Conservation (phyloP, 2,329 filamentous ascomycete genomes). For the Chaetomiaceae sp. region DNA sequence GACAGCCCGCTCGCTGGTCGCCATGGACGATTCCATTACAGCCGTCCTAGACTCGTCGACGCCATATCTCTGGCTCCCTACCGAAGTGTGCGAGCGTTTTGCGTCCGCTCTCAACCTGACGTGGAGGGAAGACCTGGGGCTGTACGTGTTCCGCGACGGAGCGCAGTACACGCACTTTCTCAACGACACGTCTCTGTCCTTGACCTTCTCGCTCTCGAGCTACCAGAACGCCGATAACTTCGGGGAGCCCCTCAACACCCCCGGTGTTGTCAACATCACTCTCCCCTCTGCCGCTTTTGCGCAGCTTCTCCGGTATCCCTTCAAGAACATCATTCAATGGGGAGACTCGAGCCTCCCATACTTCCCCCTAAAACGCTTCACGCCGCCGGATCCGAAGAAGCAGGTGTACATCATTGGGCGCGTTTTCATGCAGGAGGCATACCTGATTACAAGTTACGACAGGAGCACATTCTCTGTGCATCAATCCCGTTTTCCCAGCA, state of each 20-base stretch:
- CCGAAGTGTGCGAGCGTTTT: conserved; percentile 56
- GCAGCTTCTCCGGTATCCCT: conserved; percentile 45
- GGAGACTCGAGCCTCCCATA: conserved; percentile 47
- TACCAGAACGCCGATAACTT: conserved; percentile 48
- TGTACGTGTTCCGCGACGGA: conserved; percentile 58
- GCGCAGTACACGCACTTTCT: conserved; percentile 45
- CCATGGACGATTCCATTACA: conserved; percentile 42
- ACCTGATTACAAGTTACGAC: conserved; percentile 53
- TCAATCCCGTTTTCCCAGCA: conserved; percentile 47
- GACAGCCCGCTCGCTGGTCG: conserved; percentile 33
- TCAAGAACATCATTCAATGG: conserved; percentile 39
- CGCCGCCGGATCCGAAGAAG: conserved; percentile 38
- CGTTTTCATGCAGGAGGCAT: conserved; percentile 64
- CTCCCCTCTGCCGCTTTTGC: conserved; percentile 46
- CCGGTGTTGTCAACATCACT: conserved; percentile 52
- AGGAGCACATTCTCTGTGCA: conserved; percentile 47
- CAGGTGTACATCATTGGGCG: conserved; percentile 60
- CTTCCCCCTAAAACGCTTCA: conserved; percentile 57
- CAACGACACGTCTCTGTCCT: conserved; percentile 40
- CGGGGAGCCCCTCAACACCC: conserved; percentile 41
- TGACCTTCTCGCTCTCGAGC: conserved; percentile 53
- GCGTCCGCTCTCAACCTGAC: conserved; percentile 57
- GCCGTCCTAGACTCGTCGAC: conserved; percentile 59
- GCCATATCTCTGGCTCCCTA: conserved; percentile 58
- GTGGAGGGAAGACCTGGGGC: conserved; percentile 55